A percentile compares a stretch with the other conserved stretches of the same genome.
Evolutionary conservation across 78 protist species (phyloP).

Genomic region (Dictyostelium purpureum): DNA sequence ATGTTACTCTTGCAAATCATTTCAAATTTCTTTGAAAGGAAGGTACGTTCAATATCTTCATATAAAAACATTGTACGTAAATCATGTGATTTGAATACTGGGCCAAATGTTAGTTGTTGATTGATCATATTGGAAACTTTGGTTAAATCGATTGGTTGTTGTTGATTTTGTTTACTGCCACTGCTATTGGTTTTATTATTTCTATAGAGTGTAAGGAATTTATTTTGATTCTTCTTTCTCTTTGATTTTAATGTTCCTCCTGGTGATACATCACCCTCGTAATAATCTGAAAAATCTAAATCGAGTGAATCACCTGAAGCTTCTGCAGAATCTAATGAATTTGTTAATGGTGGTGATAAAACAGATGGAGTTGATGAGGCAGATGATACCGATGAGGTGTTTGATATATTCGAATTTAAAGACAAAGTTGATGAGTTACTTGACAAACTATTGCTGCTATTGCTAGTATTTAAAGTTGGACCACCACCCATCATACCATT

Average conservation of each 20-base stretch:
- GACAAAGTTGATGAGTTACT: neutral
- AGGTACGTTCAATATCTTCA: constrained; percentile 43
- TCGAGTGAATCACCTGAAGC: neutral
- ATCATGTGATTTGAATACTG: neutral
- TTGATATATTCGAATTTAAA: neutral
- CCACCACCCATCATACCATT: neutral
- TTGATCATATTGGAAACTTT: neutral
- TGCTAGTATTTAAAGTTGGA: neutral
- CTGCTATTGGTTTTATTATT: neutral
- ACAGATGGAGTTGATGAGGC: constrained; percentile 20
- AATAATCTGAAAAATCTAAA: constrained; percentile 30
- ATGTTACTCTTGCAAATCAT: constrained; percentile 7
- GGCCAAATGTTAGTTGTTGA: neutral
- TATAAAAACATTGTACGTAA: constrained; percentile 36
- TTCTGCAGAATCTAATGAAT: neutral
- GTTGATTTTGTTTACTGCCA: neutral
- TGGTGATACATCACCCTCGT: constrained; percentile 60
- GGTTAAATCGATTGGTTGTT: neutral
- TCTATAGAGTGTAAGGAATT: constrained; percentile 63
- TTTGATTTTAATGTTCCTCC: constrained; percentile 69
- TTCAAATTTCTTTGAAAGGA: constrained; percentile 16
- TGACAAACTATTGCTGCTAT: neutral
- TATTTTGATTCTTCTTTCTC: constrained; percentile 30
- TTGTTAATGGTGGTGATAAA: neutral
- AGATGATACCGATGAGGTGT: neutral